These are phyloP conservation scores for Paramecium pentaurelia DNA, from an alignment of 73 alveolate genomes.

Conservation along the genomic window DNA sequence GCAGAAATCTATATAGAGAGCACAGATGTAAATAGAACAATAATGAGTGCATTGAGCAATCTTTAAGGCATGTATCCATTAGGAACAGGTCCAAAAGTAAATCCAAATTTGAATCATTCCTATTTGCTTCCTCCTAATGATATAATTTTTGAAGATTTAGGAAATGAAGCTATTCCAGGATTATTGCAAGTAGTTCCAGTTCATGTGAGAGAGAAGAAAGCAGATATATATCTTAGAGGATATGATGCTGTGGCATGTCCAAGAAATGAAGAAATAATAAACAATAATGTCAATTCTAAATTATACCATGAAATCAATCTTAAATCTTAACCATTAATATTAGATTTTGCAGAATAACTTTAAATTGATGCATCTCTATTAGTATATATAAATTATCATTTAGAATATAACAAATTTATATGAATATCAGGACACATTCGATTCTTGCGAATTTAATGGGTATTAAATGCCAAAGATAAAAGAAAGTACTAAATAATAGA, in stretches of 20 bases:
- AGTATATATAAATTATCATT: neutral
- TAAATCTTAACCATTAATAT: neutral
- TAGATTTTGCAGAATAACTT: neutral
- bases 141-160: neutral
- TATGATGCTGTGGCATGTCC: neutral
- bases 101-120: neutral
- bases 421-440: conserved; percentile 30
- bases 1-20: conserved; percentile 66
- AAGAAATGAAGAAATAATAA: neutral
- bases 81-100: conserved; percentile 58
- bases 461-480: neutral
- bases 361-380: neutral
- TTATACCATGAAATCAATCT: neutral
- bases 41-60: conserved; percentile 84
- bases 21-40: conserved; percentile 72
- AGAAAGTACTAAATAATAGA: neutral
- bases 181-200: conserved; percentile 10
- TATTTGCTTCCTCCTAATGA: conserved; percentile 38
- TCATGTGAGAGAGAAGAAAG: neutral
- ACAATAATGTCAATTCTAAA: neutral
- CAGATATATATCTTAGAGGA: conserved; percentile 6
- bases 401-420: neutral
- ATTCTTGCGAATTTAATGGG: neutral
- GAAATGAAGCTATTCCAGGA: conserved; percentile 43
- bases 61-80: conserved; percentile 87